Conservation (phyloP, 2,329 filamentous ascomycete species). For the Falciphora oryzae region DNA sequence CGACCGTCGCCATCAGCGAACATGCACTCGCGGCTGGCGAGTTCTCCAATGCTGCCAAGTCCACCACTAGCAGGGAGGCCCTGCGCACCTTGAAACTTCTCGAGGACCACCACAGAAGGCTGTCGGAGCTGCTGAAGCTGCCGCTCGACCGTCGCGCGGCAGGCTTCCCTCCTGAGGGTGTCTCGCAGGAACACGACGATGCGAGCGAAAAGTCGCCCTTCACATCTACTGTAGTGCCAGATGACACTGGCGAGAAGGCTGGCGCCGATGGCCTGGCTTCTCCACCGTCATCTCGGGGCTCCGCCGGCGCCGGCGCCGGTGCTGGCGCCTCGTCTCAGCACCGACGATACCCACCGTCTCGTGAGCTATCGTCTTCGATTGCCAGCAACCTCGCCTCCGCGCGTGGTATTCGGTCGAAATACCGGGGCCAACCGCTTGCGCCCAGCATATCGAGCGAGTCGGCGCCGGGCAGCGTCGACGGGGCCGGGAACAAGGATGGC, state of each 20-base stretch:
- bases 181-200: background rate
- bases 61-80: constrained; percentile 64
- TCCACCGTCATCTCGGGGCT: constrained; percentile 11
- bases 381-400: constrained; percentile 84
- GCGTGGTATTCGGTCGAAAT: constrained; percentile 65
- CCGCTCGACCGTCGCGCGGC: constrained; percentile 43
- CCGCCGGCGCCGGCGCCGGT: constrained; percentile 21
- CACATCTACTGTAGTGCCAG: background rate
- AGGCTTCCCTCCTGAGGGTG: background rate
- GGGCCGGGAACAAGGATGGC: constrained; percentile 43
- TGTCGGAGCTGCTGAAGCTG: constrained; percentile 75
- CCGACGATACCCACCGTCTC: constrained; percentile 49
- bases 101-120: constrained; percentile 78
- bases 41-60: constrained; percentile 76
- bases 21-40: constrained; percentile 84
- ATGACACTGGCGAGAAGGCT: constrained; percentile 17
- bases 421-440: constrained; percentile 61
- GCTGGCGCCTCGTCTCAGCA: constrained; percentile 32
- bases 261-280: constrained; percentile 2
- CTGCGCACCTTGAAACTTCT: constrained; percentile 78
- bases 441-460: constrained; percentile 71
- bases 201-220: constrained; percentile 2
- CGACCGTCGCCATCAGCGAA: constrained; percentile 77
- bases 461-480: constrained; percentile 63
- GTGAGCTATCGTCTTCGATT: constrained; percentile 75